A percentile compares a stretch with the other conserved stretches of the same genome.
These are phyloP conservation scores for Pholiota molesta DNA, from an alignment of 768 basidiomycete species.

Conservation along the genomic window DNA sequence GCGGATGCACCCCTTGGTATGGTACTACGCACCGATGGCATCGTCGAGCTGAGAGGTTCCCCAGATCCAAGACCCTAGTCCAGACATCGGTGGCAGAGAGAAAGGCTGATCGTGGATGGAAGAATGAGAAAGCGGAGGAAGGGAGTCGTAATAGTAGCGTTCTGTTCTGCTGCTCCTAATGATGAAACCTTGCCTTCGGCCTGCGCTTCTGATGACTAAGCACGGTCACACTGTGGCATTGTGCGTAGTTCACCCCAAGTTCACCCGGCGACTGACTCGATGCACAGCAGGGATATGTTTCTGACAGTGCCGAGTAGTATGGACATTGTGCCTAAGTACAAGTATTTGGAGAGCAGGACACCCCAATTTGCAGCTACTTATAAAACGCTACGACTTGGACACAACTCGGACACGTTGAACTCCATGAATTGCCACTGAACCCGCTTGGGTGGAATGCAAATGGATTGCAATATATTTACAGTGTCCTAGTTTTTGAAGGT, in stretches of 20 bases:
- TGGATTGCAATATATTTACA: too few relatives aligned
- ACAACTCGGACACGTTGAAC: too few relatives aligned
- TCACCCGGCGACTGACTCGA: not conserved
- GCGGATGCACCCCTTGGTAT: not conserved
- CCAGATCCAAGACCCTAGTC: constrained; percentile 74
- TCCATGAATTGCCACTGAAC: too few relatives aligned
- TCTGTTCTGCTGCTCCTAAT: not conserved
- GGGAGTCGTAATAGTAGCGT: not conserved
- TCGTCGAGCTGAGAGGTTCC: constrained; percentile 84
- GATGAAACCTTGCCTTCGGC: not conserved
- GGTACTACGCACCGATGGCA: constrained; percentile 63
- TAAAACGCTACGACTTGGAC: too few relatives aligned
- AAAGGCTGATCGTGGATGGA: not conserved
- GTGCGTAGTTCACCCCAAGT: not conserved
- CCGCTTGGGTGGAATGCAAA: too few relatives aligned
- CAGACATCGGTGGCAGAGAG: constrained; percentile 46
- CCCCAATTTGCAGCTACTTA: too few relatives aligned
- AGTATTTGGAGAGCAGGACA: too few relatives aligned
- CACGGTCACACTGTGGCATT: not conserved
- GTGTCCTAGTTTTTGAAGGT: too few relatives aligned
- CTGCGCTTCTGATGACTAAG: constrained; percentile 1
- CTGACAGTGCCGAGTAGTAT: too few relatives aligned
- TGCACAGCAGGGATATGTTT: not conserved
- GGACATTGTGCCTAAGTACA: too few relatives aligned
- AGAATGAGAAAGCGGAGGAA: not conserved